Base-by-base conservation (phyloP, 2,329 filamentous ascomycete species). In the Aspergillus transmontanensis region DNA sequence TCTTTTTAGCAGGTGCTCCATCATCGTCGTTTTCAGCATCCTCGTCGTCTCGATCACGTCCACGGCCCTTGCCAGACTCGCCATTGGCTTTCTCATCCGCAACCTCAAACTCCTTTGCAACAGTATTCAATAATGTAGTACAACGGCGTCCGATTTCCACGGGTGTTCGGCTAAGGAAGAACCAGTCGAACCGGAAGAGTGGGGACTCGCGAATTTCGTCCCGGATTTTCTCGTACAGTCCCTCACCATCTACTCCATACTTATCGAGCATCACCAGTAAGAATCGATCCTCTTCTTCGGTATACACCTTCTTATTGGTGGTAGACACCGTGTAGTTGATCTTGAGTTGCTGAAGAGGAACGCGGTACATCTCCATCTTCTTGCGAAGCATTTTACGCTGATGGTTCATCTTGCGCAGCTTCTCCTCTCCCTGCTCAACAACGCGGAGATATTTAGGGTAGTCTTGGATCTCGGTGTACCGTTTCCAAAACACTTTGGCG, bases 281-380 rank as follows among this genome's bases (percentile, higher is more conserved):
- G 80, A 99, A 99, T 4, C 95, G 88, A 75, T 99, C 95, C 78
- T 99, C 95, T 75, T 99, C 95, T 76, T 99, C 96, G 0, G 94
- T 98, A 77, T 99, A 99, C 1, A 99, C 94, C 82, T 99, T 99
- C 83, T 99, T 99, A 86, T 99, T 99, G 11, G 96, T 99, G 2
- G 95, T 99, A 7, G 93, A 97, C 32, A 99, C 95, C 0, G 94
- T 97, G 80, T 99, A 99, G 81, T 97, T 98, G 82, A 99, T 93
- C 84, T 97, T 97, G 73, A 99, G 88, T 79, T 99, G 95, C 78
- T 99, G 95, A 19, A 99, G 85, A 28, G 95, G 96, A 57, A 98
- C 94, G n/a, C 95, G 91, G 76, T 97, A 98, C 83, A 95, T 92
- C 71, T 90, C 87, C 86, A 99, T 91, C 86, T 99, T 99, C 86